These are phyloP conservation scores for Plasmodium coatneyi DNA, from an alignment of 169 alveolate species.

Conservation along the genomic window DNA sequence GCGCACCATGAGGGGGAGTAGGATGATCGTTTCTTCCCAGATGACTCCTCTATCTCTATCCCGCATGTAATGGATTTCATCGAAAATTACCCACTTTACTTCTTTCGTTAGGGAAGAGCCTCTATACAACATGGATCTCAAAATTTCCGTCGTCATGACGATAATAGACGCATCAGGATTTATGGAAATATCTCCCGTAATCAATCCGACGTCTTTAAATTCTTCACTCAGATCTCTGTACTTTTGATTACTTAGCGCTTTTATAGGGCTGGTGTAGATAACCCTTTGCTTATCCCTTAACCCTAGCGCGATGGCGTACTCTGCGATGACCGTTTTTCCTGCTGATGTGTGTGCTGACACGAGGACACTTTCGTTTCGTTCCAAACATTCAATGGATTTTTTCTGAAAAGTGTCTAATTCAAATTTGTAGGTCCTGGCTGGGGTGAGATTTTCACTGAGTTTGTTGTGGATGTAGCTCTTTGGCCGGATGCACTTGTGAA, in stretches of 20 bases:
- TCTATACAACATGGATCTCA: slow-evolving; percentile 97
- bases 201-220: slow-evolving; percentile 98
- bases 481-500: slow-evolving; percentile 74
- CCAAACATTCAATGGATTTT: slow-evolving; percentile 95
- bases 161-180: slow-evolving; percentile 97
- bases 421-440: slow-evolving; percentile 94
- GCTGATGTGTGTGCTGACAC: slow-evolving; percentile 99
- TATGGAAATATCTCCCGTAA: slow-evolving; percentile 99
- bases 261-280: slow-evolving; percentile 99
- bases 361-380: slow-evolving; percentile 95
- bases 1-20: slow-evolving; percentile 94
- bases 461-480: slow-evolving; percentile 65
- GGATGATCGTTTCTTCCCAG: slow-evolving; percentile 99
- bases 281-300: slow-evolving; percentile 96
- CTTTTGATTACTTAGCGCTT: slow-evolving; percentile 99
- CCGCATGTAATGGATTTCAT: slow-evolving; percentile 99
- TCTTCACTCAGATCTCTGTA: slow-evolving; percentile 97
- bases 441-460: slow-evolving; percentile 63
- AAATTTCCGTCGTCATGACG: slow-evolving; percentile 99
- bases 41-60: slow-evolving; percentile 99
- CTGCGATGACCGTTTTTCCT: slow-evolving; percentile 99
- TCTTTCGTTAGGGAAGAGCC: slow-evolving; percentile 95
- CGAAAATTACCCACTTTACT: slow-evolving; percentile 95
- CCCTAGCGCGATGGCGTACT: slow-evolving; percentile 98
- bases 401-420: slow-evolving; percentile 97